Conservation (phyloP, 2,329 filamentous ascomycete genomes). For the Fusarium illudens region DNA sequence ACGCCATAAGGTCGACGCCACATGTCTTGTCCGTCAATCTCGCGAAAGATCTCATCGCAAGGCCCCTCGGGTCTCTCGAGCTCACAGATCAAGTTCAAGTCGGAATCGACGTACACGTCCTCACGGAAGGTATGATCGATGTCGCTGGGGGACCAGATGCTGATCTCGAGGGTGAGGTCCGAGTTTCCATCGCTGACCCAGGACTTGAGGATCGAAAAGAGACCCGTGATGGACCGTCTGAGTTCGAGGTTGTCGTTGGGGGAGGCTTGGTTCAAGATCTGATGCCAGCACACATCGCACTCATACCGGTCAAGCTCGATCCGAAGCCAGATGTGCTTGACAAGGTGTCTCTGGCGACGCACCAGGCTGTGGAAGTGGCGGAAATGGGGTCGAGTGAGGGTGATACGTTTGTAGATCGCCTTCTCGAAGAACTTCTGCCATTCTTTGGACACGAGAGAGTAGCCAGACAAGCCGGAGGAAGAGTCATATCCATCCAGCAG, state of each 20-base stretch:
- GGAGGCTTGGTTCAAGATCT: neutral
- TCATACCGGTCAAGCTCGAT: neutral
- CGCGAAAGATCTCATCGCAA: neutral
- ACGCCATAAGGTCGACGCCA: neutral
- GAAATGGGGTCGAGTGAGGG: neutral
- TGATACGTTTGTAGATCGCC: neutral
- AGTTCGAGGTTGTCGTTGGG: neutral
- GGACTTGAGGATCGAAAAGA: neutral
- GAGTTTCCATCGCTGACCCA: neutral
- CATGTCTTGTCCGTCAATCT: neutral
- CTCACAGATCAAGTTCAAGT: neutral
- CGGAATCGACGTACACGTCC: neutral
- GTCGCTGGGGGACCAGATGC: neutral
- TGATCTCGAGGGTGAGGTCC: neutral
- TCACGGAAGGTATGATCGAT: neutral
- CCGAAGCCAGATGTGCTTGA: neutral
- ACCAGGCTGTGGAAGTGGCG: neutral
- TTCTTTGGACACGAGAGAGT: neutral
- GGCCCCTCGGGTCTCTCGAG: neutral
- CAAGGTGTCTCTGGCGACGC: neutral
- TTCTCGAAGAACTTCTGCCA: constrained; percentile 6
- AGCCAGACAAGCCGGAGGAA: neutral
- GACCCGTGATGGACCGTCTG: neutral
- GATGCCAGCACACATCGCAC: neutral
- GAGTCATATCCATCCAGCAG: neutral